These are phyloP conservation scores for Nepenthes alata DNA, from an alignment of 179 eudicot species.

Conservation along the genomic window DNA sequence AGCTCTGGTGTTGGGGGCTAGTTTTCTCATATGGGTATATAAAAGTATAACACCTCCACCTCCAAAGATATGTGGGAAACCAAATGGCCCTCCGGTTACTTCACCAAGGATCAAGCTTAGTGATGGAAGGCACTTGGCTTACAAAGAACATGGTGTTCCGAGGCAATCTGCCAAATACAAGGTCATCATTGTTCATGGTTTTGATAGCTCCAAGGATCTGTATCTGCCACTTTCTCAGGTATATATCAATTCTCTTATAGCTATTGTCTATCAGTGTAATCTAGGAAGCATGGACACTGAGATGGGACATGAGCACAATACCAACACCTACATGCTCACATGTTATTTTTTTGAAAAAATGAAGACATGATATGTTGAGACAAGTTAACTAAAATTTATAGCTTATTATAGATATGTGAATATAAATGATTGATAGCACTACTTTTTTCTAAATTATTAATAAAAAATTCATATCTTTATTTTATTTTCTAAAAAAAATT, in stretches of 20 bases:
- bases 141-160: slow-evolving; percentile 63
- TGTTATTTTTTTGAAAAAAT: too few relatives aligned
- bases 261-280: too few relatives aligned
- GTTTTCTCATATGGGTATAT: slow-evolving; percentile 10
- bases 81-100: slow-evolving; percentile 33
- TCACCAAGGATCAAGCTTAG: slow-evolving; percentile 45
- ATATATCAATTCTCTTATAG: not conserved
- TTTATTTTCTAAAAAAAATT: too few relatives aligned
- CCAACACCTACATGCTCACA: too few relatives aligned
- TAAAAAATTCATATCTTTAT: too few relatives aligned
- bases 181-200: slow-evolving; percentile 69
- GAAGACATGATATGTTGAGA: too few relatives aligned
- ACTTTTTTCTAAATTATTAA: too few relatives aligned
- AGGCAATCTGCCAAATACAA: slow-evolving; percentile 54
- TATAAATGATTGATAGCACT: too few relatives aligned
- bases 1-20: not conserved
- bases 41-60: slow-evolving; percentile 20
- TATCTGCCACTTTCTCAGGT: slow-evolving; percentile 50
- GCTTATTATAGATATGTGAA: too few relatives aligned
- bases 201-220: slow-evolving; percentile 64
- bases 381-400: too few relatives aligned
- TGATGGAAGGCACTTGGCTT: slow-evolving; percentile 78
- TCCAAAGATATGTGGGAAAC: slow-evolving; percentile 27
- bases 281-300: too few relatives aligned
- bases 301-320: too few relatives aligned